phyloP scores from a whole-genome alignment of 257 asterid genomes.

The Schizonepeta tenuifolia region DNA sequence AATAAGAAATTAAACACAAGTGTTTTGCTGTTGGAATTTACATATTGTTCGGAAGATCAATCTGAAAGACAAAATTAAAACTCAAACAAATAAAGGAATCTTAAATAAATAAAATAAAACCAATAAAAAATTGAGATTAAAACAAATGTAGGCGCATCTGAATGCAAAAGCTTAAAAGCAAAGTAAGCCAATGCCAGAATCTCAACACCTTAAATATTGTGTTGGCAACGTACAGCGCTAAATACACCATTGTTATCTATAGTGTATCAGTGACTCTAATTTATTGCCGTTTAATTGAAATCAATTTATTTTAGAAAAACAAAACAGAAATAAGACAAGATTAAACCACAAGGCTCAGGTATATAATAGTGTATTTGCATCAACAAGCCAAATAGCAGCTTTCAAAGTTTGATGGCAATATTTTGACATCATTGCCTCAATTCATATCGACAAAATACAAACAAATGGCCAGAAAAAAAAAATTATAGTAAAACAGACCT shows the following conservation, averaged over 20 bases:
- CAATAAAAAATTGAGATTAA: background rate
- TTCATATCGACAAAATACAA: too few species aligned
- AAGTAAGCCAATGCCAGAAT: constrained; percentile 49
- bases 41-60: too few species aligned
- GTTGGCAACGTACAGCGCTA: constrained; percentile 84
- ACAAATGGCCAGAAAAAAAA: too few species aligned
- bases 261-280: constrained; percentile 77
- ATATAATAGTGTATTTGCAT: constrained; percentile 11
- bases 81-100: too few species aligned
- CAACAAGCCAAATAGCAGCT: constrained; percentile 42
- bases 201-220: constrained; percentile 41
- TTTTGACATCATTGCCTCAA: constrained; percentile 37
- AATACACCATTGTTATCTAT: constrained; percentile 49
- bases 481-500: constrained; percentile 38
- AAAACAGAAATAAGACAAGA: background rate
- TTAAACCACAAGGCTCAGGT: constrained; percentile 36
- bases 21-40: too few species aligned
- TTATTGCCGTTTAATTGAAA: constrained; percentile 43
- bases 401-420: constrained; percentile 53
- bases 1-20: too few species aligned
- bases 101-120: too few species aligned
- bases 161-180: constrained; percentile 44
- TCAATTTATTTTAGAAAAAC: background rate
- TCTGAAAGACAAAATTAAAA: too few species aligned
- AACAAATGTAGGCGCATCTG: constrained; percentile 47